Evolutionary conservation across 192 early-diverging fungal species (phyloP).

Genomic region (Coemansia sp.): DNA sequence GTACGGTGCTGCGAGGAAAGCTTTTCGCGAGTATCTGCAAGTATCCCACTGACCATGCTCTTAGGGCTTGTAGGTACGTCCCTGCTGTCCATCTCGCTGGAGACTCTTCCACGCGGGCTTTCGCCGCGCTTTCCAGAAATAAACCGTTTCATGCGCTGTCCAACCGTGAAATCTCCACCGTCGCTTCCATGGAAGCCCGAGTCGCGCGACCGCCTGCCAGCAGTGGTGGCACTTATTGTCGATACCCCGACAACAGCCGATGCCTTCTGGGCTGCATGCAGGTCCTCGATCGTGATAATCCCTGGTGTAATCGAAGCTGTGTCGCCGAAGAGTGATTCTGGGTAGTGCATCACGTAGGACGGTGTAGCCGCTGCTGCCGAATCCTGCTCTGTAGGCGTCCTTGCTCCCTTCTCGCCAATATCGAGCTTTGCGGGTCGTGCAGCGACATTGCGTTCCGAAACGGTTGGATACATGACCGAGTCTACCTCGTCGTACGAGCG

Average conservation of each 20-base stretch:
- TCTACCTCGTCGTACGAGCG: constrained; percentile 20
- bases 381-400: not conserved
- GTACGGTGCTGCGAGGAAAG: constrained; percentile 35
- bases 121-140: constrained; percentile 42
- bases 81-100: constrained; percentile 7
- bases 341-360: constrained; percentile 54
- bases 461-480: constrained; percentile 11
- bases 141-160: constrained; percentile 51
- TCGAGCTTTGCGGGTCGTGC: not conserved
- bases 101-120: constrained; percentile 12
- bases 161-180: constrained; percentile 31
- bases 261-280: constrained; percentile 51
- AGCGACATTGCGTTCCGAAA: not conserved
- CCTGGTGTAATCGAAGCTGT: constrained; percentile 33
- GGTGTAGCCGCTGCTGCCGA: constrained; percentile 22
- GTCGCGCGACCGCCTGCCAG: constrained; percentile 39
- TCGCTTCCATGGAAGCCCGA: constrained; percentile 24
- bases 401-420: not conserved
- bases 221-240: constrained; percentile 39
- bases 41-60: constrained; percentile 7
- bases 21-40: constrained; percentile 23
- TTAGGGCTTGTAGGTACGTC: constrained; percentile 21
- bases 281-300: constrained; percentile 45
- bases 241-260: constrained; percentile 48
- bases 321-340: constrained; percentile 49